Conservation (phyloP, 805 yeast genomes). For the Spathaspora hagerdaliae region DNA sequence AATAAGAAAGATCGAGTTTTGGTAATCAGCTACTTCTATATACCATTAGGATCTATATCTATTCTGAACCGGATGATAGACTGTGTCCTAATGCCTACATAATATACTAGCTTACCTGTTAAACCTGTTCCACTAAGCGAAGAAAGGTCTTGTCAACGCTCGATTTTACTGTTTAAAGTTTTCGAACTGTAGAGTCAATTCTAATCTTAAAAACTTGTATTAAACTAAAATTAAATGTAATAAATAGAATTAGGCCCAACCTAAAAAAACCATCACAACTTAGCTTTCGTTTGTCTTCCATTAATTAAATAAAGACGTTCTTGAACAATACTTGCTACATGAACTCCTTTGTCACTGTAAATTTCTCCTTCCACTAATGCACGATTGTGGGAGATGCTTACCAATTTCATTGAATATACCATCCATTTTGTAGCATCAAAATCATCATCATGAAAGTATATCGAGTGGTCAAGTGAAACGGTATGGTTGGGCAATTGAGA, state of each 20-base stretch:
- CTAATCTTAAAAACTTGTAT: no score
- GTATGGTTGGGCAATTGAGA: constrained; percentile 34
- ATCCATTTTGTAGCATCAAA: constrained; percentile 50
- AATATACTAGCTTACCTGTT: no score
- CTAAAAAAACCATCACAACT: not conserved
- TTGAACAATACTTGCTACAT: constrained; percentile 59
- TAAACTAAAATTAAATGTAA: not conserved
- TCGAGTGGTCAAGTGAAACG: constrained; percentile 64
- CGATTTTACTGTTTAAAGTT: no score
- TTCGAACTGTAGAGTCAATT: no score
- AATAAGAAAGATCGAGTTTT: no score
- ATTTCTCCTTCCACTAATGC: constrained; percentile 56
- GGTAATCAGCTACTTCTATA: no score
- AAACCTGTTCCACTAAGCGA: no score
- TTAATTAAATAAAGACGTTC: constrained; percentile 45
- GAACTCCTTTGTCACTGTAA: constrained; percentile 43
- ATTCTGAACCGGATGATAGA: no score
- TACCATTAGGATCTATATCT: no score
- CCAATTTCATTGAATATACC: constrained; percentile 43
- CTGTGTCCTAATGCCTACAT: no score
- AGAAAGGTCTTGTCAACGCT: no score
- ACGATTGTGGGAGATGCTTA: constrained; percentile 49
- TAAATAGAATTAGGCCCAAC: not conserved
- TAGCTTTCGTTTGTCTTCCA: not conserved
- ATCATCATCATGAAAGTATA: constrained; percentile 61